These are phyloP conservation scores for Nepenthes gracilis DNA, from an alignment of 148 eudicot genomes.

Conservation along the genomic window DNA sequence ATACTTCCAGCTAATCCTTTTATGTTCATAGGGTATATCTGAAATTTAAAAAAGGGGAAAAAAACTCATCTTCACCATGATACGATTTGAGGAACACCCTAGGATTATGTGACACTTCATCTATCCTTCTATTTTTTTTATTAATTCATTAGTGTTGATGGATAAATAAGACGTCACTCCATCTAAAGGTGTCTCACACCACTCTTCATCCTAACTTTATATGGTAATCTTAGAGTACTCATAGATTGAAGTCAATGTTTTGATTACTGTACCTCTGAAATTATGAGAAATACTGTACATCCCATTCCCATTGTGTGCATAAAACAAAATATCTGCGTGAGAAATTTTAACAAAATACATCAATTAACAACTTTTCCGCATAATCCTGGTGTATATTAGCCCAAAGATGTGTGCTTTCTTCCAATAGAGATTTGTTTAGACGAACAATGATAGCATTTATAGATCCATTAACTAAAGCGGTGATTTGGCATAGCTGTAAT, in stretches of 20 bases:
- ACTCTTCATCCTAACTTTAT: not conserved
- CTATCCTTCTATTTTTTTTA: too few species aligned
- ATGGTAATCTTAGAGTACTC: not conserved
- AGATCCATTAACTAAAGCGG: too few species aligned
- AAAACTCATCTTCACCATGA: too few species aligned
- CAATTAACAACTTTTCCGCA: not conserved
- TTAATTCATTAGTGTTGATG: too few species aligned
- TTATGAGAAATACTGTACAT: slow-evolving; percentile 7
- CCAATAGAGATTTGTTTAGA: too few species aligned
- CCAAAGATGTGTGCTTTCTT: not conserved
- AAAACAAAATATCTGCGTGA: not conserved
- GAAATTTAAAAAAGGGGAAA: not conserved
- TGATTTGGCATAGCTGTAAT: too few species aligned
- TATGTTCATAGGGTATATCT: slow-evolving; percentile 29
- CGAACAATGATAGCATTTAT: too few species aligned
- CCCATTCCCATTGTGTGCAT: slow-evolving; percentile 16
- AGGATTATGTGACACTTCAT: too few species aligned
- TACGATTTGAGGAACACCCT: too few species aligned
- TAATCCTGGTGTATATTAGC: too few species aligned
- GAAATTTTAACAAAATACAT: not conserved
- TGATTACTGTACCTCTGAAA: slow-evolving; percentile 14
- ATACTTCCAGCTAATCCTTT: slow-evolving; percentile 24
- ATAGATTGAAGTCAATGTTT: not conserved
- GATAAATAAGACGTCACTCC: too few species aligned
- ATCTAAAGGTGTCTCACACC: not conserved